Percentiles rank a stretch among this genome's conserved stretches.
phyloP scores from a whole-genome alignment of 495 filamentous ascomycete genomes.

The Aspergillus carlsbadensis region DNA sequence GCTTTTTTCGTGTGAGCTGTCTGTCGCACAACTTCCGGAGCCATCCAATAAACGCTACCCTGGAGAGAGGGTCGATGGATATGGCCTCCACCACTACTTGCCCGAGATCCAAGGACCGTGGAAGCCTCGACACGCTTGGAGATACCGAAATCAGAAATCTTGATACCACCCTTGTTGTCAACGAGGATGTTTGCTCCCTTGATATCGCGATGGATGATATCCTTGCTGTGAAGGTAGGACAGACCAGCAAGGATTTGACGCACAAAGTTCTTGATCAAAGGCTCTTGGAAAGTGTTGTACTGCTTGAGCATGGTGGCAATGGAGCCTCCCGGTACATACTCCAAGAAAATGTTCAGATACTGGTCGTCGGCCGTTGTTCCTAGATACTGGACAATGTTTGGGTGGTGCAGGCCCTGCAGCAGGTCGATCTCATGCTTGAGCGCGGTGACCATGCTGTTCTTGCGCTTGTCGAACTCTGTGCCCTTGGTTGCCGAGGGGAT shows the following conservation, averaged over 20 bases:
- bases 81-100: conserved; percentile 54
- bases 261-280: conserved; percentile 93
- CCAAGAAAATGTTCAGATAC: conserved; percentile 98
- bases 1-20: conserved; percentile 98
- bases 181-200: conserved; percentile 99
- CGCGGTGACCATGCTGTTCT: conserved; percentile 96
- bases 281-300: conserved; percentile 92
- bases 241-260: conserved; percentile 93
- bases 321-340: conserved; percentile 96
- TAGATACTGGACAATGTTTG: conserved; percentile 97
- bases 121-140: conserved; percentile 94
- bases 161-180: conserved; percentile 98
- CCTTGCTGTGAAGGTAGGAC: conserved; percentile 90
- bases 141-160: conserved; percentile 99
- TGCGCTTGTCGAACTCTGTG: conserved; percentile 78
- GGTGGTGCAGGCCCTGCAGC: conserved; percentile 89
- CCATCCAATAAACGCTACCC: conserved; percentile 99
- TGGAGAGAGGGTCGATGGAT: conserved; percentile 89
- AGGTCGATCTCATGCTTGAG: conserved; percentile 95
- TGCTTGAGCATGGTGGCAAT: conserved; percentile 98
- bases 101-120: conserved; percentile 56
- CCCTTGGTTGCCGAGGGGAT: conserved; percentile 78
- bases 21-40: conserved; percentile 96
- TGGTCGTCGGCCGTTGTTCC: conserved; percentile 88
- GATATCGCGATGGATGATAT: conserved; percentile 99